A percentile compares a stretch with the other conserved stretches of the same genome.
These are phyloP conservation scores for Exophiala phaeomuriformis DNA, from an alignment of 2,329 filamentous ascomycete species.

Conservation along the genomic window DNA sequence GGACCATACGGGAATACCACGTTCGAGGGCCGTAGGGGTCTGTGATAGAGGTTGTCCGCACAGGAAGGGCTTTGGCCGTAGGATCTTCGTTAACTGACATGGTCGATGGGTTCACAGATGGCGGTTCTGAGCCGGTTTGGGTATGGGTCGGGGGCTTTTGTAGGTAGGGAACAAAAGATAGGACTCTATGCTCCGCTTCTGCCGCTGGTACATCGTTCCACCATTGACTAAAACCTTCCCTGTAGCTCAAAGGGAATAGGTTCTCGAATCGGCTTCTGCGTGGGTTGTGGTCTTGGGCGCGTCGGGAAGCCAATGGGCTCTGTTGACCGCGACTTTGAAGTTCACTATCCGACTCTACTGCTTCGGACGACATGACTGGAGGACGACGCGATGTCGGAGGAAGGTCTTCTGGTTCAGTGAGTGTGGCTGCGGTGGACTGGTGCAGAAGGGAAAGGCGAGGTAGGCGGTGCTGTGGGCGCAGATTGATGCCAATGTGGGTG, in stretches of 20 bases:
- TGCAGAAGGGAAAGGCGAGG: slow-evolving; percentile 3
- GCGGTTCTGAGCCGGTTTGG: slow-evolving; percentile 52
- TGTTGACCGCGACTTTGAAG: slow-evolving; percentile 35
- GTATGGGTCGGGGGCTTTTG: slow-evolving; percentile 61
- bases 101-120: slow-evolving; percentile 35
- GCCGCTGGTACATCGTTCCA: slow-evolving; percentile 80
- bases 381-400: slow-evolving; percentile 19
- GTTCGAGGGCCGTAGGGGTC: slow-evolving; percentile 79
- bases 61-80: slow-evolving; percentile 35
- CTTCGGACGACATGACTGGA: slow-evolving; percentile 26
- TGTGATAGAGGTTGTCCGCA: slow-evolving; percentile 44
- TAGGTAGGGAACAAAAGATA: slow-evolving; percentile 78
- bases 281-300: slow-evolving; percentile 33
- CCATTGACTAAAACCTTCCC: slow-evolving; percentile 88
- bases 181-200: slow-evolving; percentile 77
- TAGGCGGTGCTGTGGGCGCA: background rate
- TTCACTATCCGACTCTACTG: slow-evolving; percentile 30
- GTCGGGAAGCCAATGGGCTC: slow-evolving; percentile 44
- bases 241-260: slow-evolving; percentile 82
- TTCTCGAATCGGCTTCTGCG: slow-evolving; percentile 29
- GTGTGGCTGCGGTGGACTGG: slow-evolving; percentile 13
- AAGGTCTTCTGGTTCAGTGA: slow-evolving; percentile 12
- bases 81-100: slow-evolving; percentile 35
- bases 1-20: slow-evolving; percentile 80
- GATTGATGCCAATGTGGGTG: background rate